Evolutionary conservation across 495 filamentous ascomycete species (phyloP), one percentile per base, ranked within the genome.

Genomic region (Stereocaulon alpinum): DNA sequence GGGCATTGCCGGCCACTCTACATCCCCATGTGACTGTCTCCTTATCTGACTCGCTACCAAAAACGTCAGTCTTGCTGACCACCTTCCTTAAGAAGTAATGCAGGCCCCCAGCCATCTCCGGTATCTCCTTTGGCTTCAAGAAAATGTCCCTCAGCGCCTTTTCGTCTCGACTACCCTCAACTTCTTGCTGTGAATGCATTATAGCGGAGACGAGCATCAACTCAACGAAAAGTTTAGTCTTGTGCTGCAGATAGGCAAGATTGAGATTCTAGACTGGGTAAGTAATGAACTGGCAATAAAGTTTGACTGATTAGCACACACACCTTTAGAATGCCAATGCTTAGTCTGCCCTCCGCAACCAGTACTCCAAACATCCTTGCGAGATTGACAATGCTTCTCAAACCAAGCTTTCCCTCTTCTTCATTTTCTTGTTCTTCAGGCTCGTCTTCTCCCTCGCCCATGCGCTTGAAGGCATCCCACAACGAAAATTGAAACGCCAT

Each of bases 401-500:
- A 78, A 15, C 70, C 68, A 45, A 81, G 66, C 20, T 67, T 76
- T 67, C 30, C 73, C 71, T 76, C 71, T 32, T 59, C 55, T 5
- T 73, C 74, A 3, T 73, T 72, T 7, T 78, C 76, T n/a, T 71
- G 63, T n/a, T 76, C 74, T 2, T 80, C 79, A 4, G 82, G 82
- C 9, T 76, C 75, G 11, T 84, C 83, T 17, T 80, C 79, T 20
- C 75, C 73, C 69, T 94, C 89, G 49, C 89, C 91, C 75, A 96
- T 82, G 47, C 81, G 77, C 70, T 86, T 87, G 73, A 96, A 91
- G n/a, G 91, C 73, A 63, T 86, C 88, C 86, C 90, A 96, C 1
- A 96, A 74, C 20, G 82, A 80, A 64, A 86, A 89, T 69, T 91
- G 87, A 67, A 98, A 95, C 4, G 86, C 84, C 76, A 87, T 86